phyloP scores from a whole-genome alignment of 495 filamentous ascomycete species.

The Xylaria longipes region DNA sequence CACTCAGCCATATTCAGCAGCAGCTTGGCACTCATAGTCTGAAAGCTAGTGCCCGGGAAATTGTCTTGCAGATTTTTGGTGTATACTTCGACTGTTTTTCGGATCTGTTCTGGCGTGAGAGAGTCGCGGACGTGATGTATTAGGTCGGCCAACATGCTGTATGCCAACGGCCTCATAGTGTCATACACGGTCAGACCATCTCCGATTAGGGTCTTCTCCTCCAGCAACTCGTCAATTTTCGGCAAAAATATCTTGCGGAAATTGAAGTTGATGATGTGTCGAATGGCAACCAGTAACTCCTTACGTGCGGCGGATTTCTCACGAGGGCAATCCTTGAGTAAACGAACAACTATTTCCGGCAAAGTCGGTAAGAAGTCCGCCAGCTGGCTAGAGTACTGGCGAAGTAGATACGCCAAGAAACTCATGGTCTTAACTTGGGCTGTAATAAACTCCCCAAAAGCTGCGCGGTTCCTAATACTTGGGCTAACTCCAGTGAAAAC shows the following conservation, averaged over 20 bases:
- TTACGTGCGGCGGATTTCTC: constrained; percentile 94
- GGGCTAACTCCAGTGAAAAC: constrained; percentile 94
- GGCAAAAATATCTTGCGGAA: constrained; percentile 93
- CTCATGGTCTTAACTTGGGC: constrained; percentile 99
- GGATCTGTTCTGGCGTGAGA: constrained; percentile 84
- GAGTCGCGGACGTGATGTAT: constrained; percentile 96
- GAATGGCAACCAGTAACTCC: constrained; percentile 93
- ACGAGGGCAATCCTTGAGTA: constrained; percentile 91
- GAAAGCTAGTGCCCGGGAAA: constrained; percentile 97
- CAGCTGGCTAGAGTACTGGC: constrained; percentile 85
- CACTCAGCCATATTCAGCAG: constrained; percentile 97
- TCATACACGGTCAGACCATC: constrained; percentile 97
- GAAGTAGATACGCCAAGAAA: constrained; percentile 91
- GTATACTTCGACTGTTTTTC: constrained; percentile 94
- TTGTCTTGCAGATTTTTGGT: constrained; percentile 95
- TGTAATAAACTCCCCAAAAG: constrained; percentile 97
- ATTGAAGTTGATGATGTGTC: constrained; percentile 99
- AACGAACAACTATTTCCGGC: constrained; percentile 87
- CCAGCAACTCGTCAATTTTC: constrained; percentile 94
- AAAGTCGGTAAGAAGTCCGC: constrained; percentile 87
- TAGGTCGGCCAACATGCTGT: constrained; percentile 97
- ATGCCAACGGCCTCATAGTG: constrained; percentile 92
- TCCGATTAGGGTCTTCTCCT: constrained; percentile 91
- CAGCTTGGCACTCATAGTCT: constrained; percentile 99
- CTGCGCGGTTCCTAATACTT: constrained; percentile 90